Conservation (phyloP, 2,329 filamentous ascomycete species). For the Ascochyta clinopodiicola region DNA sequence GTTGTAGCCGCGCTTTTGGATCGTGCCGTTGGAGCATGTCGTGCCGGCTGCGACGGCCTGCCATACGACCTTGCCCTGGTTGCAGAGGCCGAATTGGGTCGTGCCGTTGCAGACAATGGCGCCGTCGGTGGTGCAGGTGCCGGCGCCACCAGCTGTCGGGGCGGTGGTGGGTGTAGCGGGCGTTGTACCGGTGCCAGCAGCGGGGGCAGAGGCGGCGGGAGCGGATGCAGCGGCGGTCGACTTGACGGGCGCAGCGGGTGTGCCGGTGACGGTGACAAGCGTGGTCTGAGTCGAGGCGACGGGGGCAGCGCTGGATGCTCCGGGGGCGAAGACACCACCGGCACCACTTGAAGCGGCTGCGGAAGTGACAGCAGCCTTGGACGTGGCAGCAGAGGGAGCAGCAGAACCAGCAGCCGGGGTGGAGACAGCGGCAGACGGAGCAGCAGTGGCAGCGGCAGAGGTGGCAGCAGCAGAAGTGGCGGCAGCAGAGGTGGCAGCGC, state of each 20-base stretch:
- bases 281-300: constrained; percentile 36
- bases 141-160: background rate
- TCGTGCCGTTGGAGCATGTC: constrained; percentile 51
- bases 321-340: constrained; percentile 43
- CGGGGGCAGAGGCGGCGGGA: constrained; percentile 5
- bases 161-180: constrained; percentile 17
- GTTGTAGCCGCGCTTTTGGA: constrained; percentile 44
- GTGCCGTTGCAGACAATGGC: constrained; percentile 51
- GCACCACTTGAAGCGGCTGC: constrained; percentile 25
- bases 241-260: constrained; percentile 20
- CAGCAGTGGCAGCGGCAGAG: constrained; percentile 2
- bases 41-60: constrained; percentile 54
- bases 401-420: constrained; percentile 9
- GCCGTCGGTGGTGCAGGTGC: constrained; percentile 43
- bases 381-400: constrained; percentile 1
- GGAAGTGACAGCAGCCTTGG: constrained; percentile 7
- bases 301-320: constrained; percentile 32
- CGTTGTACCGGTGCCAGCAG: constrained; percentile 16
- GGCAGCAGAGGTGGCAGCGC: constrained; percentile 9
- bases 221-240: constrained; percentile 2
- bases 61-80: constrained; percentile 50
- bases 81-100: constrained; percentile 52
- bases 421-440: background rate
- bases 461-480: constrained; percentile 11
- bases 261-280: constrained; percentile 37